Base-by-base conservation (phyloP, 2,329 filamentous ascomycete genomes). In the Zymoseptoria pseudotritici region DNA sequence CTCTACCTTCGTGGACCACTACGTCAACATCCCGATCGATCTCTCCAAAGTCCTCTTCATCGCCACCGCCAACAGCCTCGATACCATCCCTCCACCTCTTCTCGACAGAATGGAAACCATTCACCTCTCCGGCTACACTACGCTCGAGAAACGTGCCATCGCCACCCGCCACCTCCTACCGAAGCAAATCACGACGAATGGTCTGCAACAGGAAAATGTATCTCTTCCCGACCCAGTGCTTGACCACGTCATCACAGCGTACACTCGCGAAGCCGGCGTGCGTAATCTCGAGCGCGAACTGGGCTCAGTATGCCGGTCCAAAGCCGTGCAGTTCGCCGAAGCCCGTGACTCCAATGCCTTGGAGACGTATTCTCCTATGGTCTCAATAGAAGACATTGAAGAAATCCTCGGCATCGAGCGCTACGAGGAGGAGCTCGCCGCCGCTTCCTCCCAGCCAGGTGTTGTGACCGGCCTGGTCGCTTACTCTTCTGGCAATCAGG, bases 31-130 rank as follows among this genome's bases (percentile, higher is more conserved):
- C 63, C 93, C 94, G 0, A 90, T 97, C 66, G 94, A 99, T 72
- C 82, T 99, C 20, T 96, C 91, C 77, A 97, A 96, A 76, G 90
- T 99, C 21, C 82, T 99, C 10, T 99, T 99, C 77, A 96, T 99
- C 69, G 94, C 94, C 6, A 99, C 94, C 0, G 94, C 94, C 53
- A 99, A 99, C 76, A 91, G 85, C 9, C 82, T 97, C 22, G 93
- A 97, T 70, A 97, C 92, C 0, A 99, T 99, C 57, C 92, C 94
- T 2, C 82, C 91, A n/a, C 92, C 94, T 19, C 80, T 99, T 2
- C 82, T 99, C 11, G 94, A 99, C 75, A 88, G 94, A 61, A 97
- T 99, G 93, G 94, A 99, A 77, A 96, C 88, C 6, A 96, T 99
- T 58, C 84, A 89, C 65, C 83, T 99, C 21, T 90, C 91, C 1